Base-by-base conservation (phyloP, 306 rosid genomes). In the Trifolium pratense region DNA sequence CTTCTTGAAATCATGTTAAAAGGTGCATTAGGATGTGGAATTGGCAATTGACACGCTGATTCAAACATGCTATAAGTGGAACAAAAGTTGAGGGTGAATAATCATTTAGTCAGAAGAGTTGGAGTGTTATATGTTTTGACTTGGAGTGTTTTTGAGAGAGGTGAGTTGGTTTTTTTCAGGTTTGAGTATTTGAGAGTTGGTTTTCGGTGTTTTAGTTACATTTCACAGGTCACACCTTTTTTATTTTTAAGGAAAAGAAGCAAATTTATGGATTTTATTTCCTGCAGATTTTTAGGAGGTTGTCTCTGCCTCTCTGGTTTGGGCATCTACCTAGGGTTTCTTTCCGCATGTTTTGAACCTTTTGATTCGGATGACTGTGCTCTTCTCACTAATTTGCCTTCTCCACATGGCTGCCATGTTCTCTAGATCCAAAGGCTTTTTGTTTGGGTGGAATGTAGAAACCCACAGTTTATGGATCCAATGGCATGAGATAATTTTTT, bases 321-420 rank as follows among this genome's bases (percentile, higher is more conserved):
- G 51, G 48, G 46, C 68, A 56, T 42, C 20, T 13, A 12, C 39
- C 37, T 15, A 26, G 21, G 68, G 59, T 16, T 75, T 65, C 23
- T 52, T 63, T 39, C 25, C 37, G 43, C 45, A 15, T 74, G n/a
- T 59, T 43, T 36, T 23, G 17, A 23, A 3, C 15, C 20, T 17
- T 52, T 39, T 75, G 18, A 51, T 75, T 45, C 36, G 55, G 43
- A 36, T 63, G 65, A 16, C 40, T n/a, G 15, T 52, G 29, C 68
- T 74, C 63, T 62, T 59, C 59, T 59, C 65, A 15, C 9, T 20
- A 37, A 52, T 64, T 64, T 75, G n/a, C 65, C 72, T 49, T 32
- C 63, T 70, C 52, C 52, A 48, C 70, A 36, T 74, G 71, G 16
- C 70, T 74, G 52, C 59, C 48, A 32, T 6, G 62, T 15, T 63